phyloP scores from a whole-genome alignment of 2,329 filamentous ascomycete genomes.

The Botrytis fragariae region DNA sequence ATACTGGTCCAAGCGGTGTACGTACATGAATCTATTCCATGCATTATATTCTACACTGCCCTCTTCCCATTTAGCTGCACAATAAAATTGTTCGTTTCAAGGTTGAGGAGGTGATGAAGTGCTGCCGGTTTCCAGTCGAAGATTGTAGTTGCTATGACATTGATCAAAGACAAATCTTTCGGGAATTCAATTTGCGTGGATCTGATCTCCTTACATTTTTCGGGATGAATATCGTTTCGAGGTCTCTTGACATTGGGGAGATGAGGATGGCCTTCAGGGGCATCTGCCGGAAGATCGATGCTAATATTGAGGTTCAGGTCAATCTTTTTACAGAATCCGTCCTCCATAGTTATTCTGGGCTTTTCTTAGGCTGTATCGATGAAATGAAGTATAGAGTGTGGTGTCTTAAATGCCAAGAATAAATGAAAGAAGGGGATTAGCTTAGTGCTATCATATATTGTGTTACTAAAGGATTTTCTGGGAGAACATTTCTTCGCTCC shows the following conservation, averaged over 20 bases:
- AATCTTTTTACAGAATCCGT: not conserved
- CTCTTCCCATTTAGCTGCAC: not conserved
- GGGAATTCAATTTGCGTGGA: not conserved
- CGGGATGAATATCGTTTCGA: accelerated
- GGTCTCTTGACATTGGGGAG: not conserved
- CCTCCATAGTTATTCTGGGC: not conserved
- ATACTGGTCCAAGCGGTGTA: not conserved
- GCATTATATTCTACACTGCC: accelerated
- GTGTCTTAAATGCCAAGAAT: not conserved
- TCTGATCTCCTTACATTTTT: not conserved
- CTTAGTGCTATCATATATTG: not conserved
- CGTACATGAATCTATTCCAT: not conserved
- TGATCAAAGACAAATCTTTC: not conserved
- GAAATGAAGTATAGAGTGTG: not conserved
- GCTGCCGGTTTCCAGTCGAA: not conserved
- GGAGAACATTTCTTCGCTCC: not conserved
- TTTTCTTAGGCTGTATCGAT: not conserved
- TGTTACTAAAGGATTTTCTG: not conserved
- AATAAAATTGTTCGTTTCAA: not conserved
- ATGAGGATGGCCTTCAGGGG: not conserved
- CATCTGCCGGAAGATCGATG: not conserved
- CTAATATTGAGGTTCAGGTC: not conserved
- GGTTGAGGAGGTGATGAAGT: not conserved
- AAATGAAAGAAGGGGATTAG: not conserved
- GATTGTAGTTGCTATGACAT: not conserved